Base-by-base conservation (phyloP, 371 early-diverging fungal species). In the Syncephalastrum monosporum region DNA sequence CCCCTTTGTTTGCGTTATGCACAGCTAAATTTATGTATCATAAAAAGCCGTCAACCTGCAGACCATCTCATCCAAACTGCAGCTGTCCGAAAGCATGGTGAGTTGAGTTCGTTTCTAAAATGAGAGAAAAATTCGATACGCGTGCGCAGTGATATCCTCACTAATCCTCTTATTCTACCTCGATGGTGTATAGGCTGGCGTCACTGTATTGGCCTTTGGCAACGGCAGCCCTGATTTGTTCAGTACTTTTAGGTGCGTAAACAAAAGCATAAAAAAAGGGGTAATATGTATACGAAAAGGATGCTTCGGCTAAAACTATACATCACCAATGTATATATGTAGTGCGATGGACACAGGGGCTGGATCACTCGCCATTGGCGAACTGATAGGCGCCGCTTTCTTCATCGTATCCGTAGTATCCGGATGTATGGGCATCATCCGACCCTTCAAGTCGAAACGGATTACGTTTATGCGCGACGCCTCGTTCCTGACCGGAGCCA, bases 141-240 rank as follows among this genome's bases (percentile, higher is more conserved):
- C 12, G 38, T 12, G 38, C 38, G 2, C 33, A 33, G 10, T 33
- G 38, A 33, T 33, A 33, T 33, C 38, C 38, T 33, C 38, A 33
- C 38, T 33, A 33, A 33, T 10, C 10, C 6, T 33, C 5, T 33
- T 33, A 33, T 33, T 33, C 25, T 42, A 27, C 14, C 23, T 45
- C 19, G 42, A 49, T 10, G 38, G 0, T 64, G 42, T 42, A 42
- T 61, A 85, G 81, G 93, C 93, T 2, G 93, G 93, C n/a, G 93
- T 93, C 13, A 92, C 93, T 1, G 77, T 93, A 59, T 75, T 93
- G 44, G 93, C 93, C 1, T 82, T 93, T 55, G 93, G 93, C 23
- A 93, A 93, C 64, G 93, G 89, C 17, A 87, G 90, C 13, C 88
- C 93, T 5, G 93, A 93, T 61, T 63, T 93, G 41, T 89, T 92